A percentile compares a stretch with the other conserved stretches of the same genome.
Conservation (phyloP, 192 early-diverging fungal species). For the Gigaspora rosea region DNA sequence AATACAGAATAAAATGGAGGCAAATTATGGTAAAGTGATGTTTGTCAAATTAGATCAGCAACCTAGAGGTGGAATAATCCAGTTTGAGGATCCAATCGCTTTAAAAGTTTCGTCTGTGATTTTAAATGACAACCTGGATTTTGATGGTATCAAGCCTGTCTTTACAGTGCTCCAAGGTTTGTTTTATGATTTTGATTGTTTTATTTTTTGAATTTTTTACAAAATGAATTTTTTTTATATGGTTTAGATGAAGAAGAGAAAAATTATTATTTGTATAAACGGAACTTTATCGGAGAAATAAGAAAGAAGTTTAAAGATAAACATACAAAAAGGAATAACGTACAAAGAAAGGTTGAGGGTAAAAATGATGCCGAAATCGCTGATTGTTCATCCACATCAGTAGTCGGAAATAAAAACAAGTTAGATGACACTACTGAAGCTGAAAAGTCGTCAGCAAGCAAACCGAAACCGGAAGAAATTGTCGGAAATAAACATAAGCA, state of each 20-base stretch:
- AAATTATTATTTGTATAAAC: not conserved
- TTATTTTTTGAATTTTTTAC: not conserved
- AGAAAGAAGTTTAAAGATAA: too few species aligned
- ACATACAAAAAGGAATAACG: too few species aligned
- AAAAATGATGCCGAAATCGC: too few species aligned
- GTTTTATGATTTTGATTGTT: not conserved
- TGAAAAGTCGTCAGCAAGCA: too few species aligned
- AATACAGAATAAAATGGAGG: not conserved
- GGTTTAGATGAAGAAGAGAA: not conserved
- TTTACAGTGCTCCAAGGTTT: not conserved
- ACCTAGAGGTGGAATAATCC: not conserved
- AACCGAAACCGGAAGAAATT: too few species aligned
- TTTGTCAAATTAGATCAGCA: not conserved
- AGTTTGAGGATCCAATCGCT: conserved; percentile 7
- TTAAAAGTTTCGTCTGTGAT: not conserved
- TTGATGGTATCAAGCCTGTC: not conserved
- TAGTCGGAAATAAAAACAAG: too few species aligned
- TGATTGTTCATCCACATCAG: too few species aligned
- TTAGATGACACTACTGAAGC: too few species aligned
- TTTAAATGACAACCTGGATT: not conserved
- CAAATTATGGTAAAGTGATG: not conserved
- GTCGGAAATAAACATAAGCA: too few species aligned
- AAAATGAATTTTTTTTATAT: not conserved
- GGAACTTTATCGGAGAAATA: too few species aligned
- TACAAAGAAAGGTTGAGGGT: too few species aligned